Conservation (phyloP, 371 early-diverging fungal species). For the Syncephalastrum contaminatum region DNA sequence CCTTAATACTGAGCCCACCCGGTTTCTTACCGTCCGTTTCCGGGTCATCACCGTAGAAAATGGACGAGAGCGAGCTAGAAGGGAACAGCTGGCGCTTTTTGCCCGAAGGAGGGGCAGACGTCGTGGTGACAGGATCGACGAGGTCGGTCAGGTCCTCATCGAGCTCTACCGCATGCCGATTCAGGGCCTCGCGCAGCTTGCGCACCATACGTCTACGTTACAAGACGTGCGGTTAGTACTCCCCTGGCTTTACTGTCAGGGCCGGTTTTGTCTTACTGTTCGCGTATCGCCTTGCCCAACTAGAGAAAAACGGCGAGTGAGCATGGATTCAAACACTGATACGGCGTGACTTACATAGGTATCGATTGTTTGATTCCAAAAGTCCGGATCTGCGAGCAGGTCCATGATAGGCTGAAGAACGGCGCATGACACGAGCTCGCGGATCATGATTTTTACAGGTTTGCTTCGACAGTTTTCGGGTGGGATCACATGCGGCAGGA, state of each 20-base stretch:
- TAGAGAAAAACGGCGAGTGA: slow-evolving; percentile 17
- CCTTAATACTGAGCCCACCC: slow-evolving; percentile 10
- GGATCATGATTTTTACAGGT: slow-evolving; percentile 60
- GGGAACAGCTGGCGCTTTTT: slow-evolving; percentile 13
- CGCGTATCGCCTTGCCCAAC: slow-evolving; percentile 62
- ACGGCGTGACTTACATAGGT: slow-evolving; percentile 49
- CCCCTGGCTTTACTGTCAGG: too few relatives aligned
- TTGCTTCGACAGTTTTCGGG: slow-evolving; percentile 51
- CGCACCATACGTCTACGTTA: slow-evolving; percentile 61
- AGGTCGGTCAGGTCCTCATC: background rate
- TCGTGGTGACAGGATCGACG: background rate
- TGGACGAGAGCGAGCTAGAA: slow-evolving; percentile 21
- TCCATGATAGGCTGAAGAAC: slow-evolving; percentile 73
- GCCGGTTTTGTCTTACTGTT: slow-evolving; percentile 44
- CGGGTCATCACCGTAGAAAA: slow-evolving; percentile 29
- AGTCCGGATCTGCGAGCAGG: slow-evolving; percentile 80
- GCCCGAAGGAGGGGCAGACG: slow-evolving; percentile 5
- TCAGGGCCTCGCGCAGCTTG: slow-evolving; percentile 70
- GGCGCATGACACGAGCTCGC: slow-evolving; percentile 74
- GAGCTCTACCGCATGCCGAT: slow-evolving; percentile 60
- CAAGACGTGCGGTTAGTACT: background rate
- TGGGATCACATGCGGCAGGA: slow-evolving; percentile 64
- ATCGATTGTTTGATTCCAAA: slow-evolving; percentile 78
- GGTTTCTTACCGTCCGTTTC: slow-evolving; percentile 13
- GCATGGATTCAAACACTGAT: too few relatives aligned